Base-by-base conservation (phyloP, 768 basidiomycete species). In the Favolaschia claudopus region DNA sequence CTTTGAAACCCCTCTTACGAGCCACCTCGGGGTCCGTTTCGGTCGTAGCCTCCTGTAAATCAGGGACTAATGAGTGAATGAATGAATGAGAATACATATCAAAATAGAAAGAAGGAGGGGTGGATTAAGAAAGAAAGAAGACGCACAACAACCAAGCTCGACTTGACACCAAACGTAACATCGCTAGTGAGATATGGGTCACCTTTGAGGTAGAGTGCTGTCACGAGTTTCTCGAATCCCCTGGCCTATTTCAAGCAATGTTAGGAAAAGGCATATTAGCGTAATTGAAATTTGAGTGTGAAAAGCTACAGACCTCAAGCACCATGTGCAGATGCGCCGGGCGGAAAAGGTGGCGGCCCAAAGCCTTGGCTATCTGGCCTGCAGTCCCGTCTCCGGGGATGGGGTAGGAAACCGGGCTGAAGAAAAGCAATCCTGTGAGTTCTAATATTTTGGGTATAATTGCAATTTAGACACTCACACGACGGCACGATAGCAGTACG, bases 251-350 rank as follows among this genome's bases (percentile, higher is more conserved):
- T 19, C 50, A n/a, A n/a, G n/a, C n/a, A n/a, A 9, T 37, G 42
- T 47, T 27, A 38, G 34, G 22, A 37, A 39, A n/a, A n/a, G n/a
- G n/a, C n/a, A n/a, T n/a, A n/a, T n/a, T n/a, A n/a, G 17, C 14
- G 42, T 15, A 40, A 28, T 19, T 1, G 37, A 25, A 14, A 12
- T 32, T 37, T 24, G 31, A 14, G 19, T 7, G 2, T 27, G 17
- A 33, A 44, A 42, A n/a, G 20, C 25, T 36, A 37, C 70, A 2
- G 4, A 88, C 90, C 49, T 87, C 74, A 53, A 93, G 77, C 77
- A 86, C 79, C 59, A 94, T 74, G 71, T 95, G 93, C 45, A 95
- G 67, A 70, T 95, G 93, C 40, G 84, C 91, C 12, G 93, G 93
- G 14, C 93, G 82, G 55, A 87, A 87, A 56, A 87, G 85, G 67